Evolutionary conservation across 2,329 filamentous ascomycete genomes (phyloP).

Genomic region (Xylaria sp.): DNA sequence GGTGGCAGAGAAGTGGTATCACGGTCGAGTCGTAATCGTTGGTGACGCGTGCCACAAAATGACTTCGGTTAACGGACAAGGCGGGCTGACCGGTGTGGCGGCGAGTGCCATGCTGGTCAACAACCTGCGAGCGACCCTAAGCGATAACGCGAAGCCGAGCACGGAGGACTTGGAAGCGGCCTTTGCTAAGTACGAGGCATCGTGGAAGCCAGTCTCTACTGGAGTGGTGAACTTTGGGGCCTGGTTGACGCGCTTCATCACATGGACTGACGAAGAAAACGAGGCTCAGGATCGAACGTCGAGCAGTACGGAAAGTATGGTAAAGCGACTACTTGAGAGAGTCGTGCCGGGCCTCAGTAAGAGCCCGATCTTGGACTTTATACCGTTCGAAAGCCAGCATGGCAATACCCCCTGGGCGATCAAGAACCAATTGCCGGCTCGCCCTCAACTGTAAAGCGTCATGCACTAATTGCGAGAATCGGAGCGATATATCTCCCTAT

Average conservation of each 20-base stretch:
- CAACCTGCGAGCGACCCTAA: conserved; percentile 28
- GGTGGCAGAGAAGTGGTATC: conserved; percentile 38
- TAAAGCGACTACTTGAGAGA: neutral
- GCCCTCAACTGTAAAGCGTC: conserved; percentile 4
- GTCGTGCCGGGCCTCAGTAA: conserved; percentile 8
- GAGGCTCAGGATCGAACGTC: conserved; percentile 17
- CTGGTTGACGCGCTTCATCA: conserved; percentile 7
- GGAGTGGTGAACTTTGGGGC: neutral
- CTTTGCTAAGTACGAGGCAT: conserved; percentile 36
- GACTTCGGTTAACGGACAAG: conserved; percentile 37
- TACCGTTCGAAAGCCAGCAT: conserved; percentile 36
- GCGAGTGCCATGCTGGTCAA: conserved; percentile 24
- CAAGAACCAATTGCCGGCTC: neutral
- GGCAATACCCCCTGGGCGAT: conserved; percentile 34
- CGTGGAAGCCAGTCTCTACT: neutral
- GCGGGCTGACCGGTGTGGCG: neutral
- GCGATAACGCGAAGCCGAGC: conserved; percentile 10
- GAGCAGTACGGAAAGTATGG: neutral
- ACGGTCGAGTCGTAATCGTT: conserved; percentile 49
- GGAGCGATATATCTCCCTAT: neutral
- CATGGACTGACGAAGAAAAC: conserved; percentile 13
- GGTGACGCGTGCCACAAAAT: conserved; percentile 52
- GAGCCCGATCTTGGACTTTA: conserved; percentile 36
- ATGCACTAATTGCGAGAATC: neutral
- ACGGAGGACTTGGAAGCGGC: conserved; percentile 31